Conservation (phyloP, 306 rosid genomes). For the Corylus avellana region DNA sequence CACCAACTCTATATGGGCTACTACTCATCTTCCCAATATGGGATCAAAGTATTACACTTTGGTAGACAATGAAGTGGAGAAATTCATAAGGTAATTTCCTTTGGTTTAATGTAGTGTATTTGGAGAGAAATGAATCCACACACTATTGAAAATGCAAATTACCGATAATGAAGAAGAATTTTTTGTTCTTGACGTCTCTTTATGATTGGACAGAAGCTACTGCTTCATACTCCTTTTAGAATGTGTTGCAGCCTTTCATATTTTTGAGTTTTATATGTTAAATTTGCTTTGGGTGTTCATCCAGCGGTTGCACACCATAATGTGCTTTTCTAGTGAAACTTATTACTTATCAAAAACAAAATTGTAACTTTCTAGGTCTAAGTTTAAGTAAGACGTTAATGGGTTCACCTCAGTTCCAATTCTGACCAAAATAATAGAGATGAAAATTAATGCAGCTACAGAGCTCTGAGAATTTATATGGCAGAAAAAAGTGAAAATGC, state of each 20-base stretch:
- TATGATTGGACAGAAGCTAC: not conserved
- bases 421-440: not conserved
- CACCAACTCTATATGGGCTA: too few species aligned
- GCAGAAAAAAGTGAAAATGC: constrained; percentile 15
- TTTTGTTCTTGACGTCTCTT: not conserved
- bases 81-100: not conserved
- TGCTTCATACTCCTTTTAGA: not conserved
- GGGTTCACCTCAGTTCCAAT: not conserved
- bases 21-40: too few species aligned
- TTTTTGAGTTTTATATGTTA: not conserved
- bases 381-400: not conserved
- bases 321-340: not conserved
- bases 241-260: not conserved
- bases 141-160: not conserved
- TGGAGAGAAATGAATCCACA: not conserved
- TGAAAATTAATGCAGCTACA: not conserved
- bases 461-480: not conserved
- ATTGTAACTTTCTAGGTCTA: not conserved
- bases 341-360: not conserved
- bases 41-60: not conserved
- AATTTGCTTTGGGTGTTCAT: not conserved
- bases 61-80: not conserved
- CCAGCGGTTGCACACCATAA: not conserved
- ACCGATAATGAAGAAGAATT: not conserved
- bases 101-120: not conserved